Base-by-base conservation (phyloP, 2,329 filamentous ascomycete species). In the Pyricularia pennisetigena region DNA sequence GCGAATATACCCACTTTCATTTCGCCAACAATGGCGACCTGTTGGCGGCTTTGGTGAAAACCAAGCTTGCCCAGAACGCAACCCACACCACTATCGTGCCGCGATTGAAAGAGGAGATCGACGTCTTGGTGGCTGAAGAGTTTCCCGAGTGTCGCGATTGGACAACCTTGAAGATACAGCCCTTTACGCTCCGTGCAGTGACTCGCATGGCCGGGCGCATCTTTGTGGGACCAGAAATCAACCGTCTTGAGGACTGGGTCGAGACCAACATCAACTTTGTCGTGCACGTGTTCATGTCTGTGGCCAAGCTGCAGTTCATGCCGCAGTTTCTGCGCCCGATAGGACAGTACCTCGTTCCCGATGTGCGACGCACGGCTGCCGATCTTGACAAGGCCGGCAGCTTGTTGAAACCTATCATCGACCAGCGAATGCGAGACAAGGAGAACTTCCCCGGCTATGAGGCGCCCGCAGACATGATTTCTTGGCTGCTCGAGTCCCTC, bases 191-290 rank as follows among this genome's bases (percentile, higher is more conserved):
- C 2, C 78, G 82, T 26, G 78, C 82, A 4, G 77, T 88, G 12
- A 82, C 85, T 7, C 81, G 84, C 1, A 72, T 88, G 26, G 85
- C 83, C 29, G 83, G 85, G 0, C 78, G 81, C 24, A 79, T 83
- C 4, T 86, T 87, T 70, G 80, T 86, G 7, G 85, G 85, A 1
- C 72, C 80, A 2, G 75, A 78, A 16, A 76, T 86, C 68, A 84
- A 81, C 71, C 83, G 84, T 23, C 76, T 82, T 59, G 81, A 85
- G 71, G 78, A 81, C 69, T 87, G 85, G 85, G 81, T 86, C 77
- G 76, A 82, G 65, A 81, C 82, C 24, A 80, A 79, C 74, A 78
- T 84, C 74, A 79, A 83, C 74, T 85, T 82, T 72, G 81, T 82
- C 66, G 74, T 82, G 26, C 79, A 83, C 70, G 78, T 82, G 69